phyloP scores from a whole-genome alignment of 257 asterid genomes.

The Forsythia viridissima region DNA sequence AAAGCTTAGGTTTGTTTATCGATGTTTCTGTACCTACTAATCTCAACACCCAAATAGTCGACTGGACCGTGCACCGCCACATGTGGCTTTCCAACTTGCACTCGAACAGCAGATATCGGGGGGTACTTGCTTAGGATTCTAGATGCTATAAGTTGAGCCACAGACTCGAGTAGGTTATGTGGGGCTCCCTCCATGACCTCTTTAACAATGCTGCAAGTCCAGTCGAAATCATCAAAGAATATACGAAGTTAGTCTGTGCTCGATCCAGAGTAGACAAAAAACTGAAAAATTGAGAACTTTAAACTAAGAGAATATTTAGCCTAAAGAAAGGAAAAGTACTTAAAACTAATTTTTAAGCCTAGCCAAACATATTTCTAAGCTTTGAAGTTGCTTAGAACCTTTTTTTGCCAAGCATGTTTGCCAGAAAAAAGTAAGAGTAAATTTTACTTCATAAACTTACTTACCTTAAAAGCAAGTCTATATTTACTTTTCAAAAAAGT shows the following conservation, averaged over 20 bases:
- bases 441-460: too few species aligned
- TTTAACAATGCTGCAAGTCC: conserved; percentile 58
- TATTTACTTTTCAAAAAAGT: too few species aligned
- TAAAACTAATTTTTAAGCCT: not conserved
- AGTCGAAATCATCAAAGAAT: not conserved
- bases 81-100: conserved; percentile 87
- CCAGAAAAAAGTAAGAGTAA: not conserved
- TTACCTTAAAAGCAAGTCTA: too few species aligned
- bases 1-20: conserved; percentile 17
- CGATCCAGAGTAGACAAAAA: not conserved
- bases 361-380: not conserved
- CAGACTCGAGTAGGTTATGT: conserved; percentile 75
- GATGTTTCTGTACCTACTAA: conserved; percentile 44
- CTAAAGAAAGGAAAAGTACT: not conserved
- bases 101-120: conserved; percentile 62
- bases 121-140: conserved; percentile 49
- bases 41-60: conserved; percentile 89
- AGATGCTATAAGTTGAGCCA: conserved; percentile 69
- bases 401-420: not conserved
- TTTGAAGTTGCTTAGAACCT: not conserved
- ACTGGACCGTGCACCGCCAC: conserved; percentile 76
- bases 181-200: conserved; percentile 76
- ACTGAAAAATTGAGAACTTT: not conserved
- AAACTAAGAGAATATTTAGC: not conserved
- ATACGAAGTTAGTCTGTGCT: not conserved